Evolutionary conservation across 768 basidiomycete species (phyloP).

Genomic region (Calocybe gangraenosa): DNA sequence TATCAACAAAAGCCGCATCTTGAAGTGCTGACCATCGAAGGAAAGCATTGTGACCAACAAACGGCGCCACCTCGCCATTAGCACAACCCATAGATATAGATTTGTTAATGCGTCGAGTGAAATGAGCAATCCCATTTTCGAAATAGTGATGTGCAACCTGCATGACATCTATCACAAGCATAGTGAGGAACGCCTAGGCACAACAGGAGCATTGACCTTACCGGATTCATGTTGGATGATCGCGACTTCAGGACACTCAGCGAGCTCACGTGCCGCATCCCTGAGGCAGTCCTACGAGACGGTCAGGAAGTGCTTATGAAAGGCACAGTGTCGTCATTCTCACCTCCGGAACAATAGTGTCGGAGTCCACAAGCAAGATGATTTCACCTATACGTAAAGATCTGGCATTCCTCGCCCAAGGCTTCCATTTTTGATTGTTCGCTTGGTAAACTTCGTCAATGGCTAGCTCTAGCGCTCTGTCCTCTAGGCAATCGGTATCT

Average conservation of each 20-base stretch:
- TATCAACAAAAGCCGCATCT: conserved; percentile 75
- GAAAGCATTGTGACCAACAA: conserved; percentile 88
- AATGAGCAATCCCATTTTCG: conserved; percentile 86
- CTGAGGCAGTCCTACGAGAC: conserved; percentile 73
- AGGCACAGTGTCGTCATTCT: conserved; percentile 4
- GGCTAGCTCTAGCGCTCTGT: conserved; percentile 67
- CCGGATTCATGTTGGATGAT: conserved; percentile 91
- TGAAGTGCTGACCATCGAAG: conserved; percentile 87
- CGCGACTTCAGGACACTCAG: conserved; percentile 76
- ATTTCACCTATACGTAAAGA: conserved; percentile 75
- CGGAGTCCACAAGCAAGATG: conserved; percentile 80
- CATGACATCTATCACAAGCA: conserved; percentile 61
- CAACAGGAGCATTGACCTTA: conserved; percentile 21
- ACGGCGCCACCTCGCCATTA: conserved; percentile 79
- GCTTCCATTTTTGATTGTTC: conserved; percentile 55
- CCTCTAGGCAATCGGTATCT: conserved; percentile 53
- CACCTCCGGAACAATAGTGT: conserved; percentile 74
- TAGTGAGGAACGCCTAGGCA: neutral
- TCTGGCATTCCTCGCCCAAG: conserved; percentile 75
- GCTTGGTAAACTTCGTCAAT: conserved; percentile 68
- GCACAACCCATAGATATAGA: conserved; percentile 77
- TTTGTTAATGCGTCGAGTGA: conserved; percentile 84
- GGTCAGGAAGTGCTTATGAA: neutral
- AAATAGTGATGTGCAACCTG: conserved; percentile 89
- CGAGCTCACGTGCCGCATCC: conserved; percentile 83